Percentiles rank a stretch among this genome's conserved stretches.
Evolutionary conservation across 495 filamentous ascomycete genomes (phyloP).

Genomic region (Articulospora tetracladia): DNA sequence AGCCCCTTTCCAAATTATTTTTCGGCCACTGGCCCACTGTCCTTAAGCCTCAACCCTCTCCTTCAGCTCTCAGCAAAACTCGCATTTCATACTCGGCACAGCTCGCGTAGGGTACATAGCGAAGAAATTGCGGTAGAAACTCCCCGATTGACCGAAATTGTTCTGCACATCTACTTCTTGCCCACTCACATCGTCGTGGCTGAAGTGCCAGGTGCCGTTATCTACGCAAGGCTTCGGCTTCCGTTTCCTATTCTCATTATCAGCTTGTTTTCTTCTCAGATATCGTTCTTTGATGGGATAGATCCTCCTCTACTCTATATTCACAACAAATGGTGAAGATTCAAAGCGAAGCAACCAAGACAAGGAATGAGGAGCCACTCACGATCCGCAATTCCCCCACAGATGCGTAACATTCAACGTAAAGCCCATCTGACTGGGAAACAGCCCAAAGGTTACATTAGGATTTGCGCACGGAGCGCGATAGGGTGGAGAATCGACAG

Average conservation of each 20-base stretch:
- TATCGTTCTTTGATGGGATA: not conserved
- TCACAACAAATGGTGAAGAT: not conserved
- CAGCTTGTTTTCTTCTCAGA: not conserved
- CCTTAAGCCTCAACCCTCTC: not conserved
- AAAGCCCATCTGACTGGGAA: slow-evolving; percentile 1
- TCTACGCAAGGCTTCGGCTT: slow-evolving; percentile 11
- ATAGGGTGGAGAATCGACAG: slow-evolving; percentile 11
- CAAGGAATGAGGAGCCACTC: not conserved
- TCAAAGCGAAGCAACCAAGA: not conserved
- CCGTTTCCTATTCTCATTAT: not conserved
- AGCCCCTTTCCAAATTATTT: too few relatives aligned
- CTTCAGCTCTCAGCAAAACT: slow-evolving; percentile 13
- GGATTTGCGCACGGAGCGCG: slow-evolving; percentile 15
- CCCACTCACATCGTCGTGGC: slow-evolving; percentile 16
- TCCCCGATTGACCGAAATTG: slow-evolving; percentile 18
- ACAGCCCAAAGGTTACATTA: slow-evolving; percentile 20
- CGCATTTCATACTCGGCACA: slow-evolving; percentile 12
- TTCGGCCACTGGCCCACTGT: too few relatives aligned
- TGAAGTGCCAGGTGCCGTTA: slow-evolving; percentile 21
- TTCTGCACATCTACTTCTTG: slow-evolving; percentile 20
- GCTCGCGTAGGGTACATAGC: slow-evolving; percentile 18
- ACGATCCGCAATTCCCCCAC: slow-evolving; percentile 10
- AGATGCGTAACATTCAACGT: slow-evolving; percentile 18
- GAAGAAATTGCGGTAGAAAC: not conserved
- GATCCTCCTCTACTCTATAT: not conserved